A percentile compares a stretch with the other conserved stretches of the same genome.
Evolutionary conservation across 2,329 filamentous ascomycete species (phyloP).

Genomic region (Neonectria faginata): DNA sequence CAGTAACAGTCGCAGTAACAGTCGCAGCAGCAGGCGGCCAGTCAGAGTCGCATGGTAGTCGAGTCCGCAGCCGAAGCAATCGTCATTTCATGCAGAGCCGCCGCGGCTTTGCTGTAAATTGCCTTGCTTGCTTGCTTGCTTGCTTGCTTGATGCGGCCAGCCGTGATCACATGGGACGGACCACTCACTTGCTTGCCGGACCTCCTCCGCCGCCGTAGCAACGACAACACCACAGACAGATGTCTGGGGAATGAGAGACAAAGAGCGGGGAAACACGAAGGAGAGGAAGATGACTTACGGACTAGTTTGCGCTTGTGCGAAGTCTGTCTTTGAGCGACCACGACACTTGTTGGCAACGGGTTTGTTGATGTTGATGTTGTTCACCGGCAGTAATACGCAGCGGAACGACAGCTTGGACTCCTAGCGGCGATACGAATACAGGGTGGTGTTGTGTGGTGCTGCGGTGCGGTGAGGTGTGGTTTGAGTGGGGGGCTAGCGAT

Average conservation of each 20-base stretch:
- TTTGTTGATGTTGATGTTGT: slow-evolving; percentile 34
- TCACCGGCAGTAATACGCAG: slow-evolving; percentile 30
- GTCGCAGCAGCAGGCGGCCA: slow-evolving; percentile 12
- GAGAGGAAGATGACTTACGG: slow-evolving; percentile 10
- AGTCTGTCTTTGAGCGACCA: slow-evolving; percentile 1
- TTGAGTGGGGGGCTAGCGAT: slow-evolving; percentile 34
- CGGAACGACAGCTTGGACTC: slow-evolving; percentile 34
- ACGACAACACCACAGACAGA: slow-evolving; percentile 29
- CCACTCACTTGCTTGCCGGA: slow-evolving; percentile 32
- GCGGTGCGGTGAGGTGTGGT: slow-evolving; percentile 28
- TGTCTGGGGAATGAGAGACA: slow-evolving; percentile 11
- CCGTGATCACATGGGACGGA: slow-evolving; percentile 40
- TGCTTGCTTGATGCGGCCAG: slow-evolving; percentile 34
- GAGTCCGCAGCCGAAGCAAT: slow-evolving; percentile 29
- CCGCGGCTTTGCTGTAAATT: slow-evolving; percentile 33
- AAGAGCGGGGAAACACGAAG: neutral
- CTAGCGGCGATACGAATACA: slow-evolving; percentile 38
- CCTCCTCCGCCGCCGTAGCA: slow-evolving; percentile 36
- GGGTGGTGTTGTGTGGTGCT: slow-evolving; percentile 25
- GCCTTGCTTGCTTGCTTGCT: slow-evolving; percentile 16
- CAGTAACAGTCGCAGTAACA: slow-evolving; percentile 6
- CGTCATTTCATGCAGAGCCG: slow-evolving; percentile 40
- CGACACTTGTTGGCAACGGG: slow-evolving; percentile 12
- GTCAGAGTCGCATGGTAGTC: slow-evolving; percentile 22
- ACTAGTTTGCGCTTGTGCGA: neutral